Evolutionary conservation across 306 rosid species (phyloP), one percentile per base, ranked within the genome.

Genomic region (Prosopis cineraria): DNA sequence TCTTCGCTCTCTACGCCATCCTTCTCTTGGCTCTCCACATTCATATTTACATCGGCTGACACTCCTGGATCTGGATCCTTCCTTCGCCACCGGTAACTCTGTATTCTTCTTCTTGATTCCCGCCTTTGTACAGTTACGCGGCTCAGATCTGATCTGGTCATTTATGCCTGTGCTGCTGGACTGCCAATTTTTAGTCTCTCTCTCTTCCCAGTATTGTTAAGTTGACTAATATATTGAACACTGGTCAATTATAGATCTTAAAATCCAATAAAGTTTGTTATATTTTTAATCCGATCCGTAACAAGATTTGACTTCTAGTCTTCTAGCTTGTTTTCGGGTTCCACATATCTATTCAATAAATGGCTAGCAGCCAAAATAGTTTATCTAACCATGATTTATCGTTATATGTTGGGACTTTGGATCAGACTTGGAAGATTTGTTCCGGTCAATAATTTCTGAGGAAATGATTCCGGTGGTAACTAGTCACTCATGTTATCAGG

Each of bases 11-110:
- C 59, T 95, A 93, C 27, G 83, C 97, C 43, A 30, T 95, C 37
- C 84, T 95, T 81, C 83, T 91, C 79, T 30, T 95, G 73, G 98
- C 93, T 47, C 73, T 95, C 53, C 93, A 62, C 65, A 67, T 95
- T 78, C 99, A 95, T 83, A 93, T 95, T 89, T 87, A 89, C 84
- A 84, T 97, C 25, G 97, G 94, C 75, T 95, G 87, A 91, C 27
- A 8, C 44, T 19, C 30, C 27, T 2, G n/a, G 82, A 85, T 82
- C 86, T 82, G 45, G 12, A 3, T 5, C 9, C 1, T 16, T 52
- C 62, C 37, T 5, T 6, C 0, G 29, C 34, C 14, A 2, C 13
- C 70, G 80, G 78, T 79, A 60, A 37, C 24, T 10, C 70, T 4
- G 3, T 39, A 29, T n/a, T n/a, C n/a, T 58, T 77, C 4, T 63